Evolutionary conservation across 2,329 filamentous ascomycete genomes (phyloP).

Genomic region (Colletotrichum tropicale): DNA sequence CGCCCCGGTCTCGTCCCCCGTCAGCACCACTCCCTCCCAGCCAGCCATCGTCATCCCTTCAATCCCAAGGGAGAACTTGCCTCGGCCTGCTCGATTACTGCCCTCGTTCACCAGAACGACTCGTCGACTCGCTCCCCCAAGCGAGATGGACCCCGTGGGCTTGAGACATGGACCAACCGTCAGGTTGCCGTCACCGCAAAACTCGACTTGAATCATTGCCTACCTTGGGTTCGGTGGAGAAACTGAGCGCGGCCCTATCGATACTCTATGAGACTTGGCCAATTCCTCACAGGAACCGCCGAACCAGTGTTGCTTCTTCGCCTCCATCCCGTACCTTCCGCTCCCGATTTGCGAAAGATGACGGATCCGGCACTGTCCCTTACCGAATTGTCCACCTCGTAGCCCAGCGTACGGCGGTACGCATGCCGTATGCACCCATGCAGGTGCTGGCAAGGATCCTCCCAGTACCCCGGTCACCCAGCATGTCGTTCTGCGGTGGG

Average conservation of each 20-base stretch:
- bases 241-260: background rate
- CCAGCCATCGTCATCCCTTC: background rate
- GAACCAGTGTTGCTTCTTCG: background rate
- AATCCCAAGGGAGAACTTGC: background rate
- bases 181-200: background rate
- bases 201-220: background rate
- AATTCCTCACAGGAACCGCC: background rate
- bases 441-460: conserved; percentile 12
- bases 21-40: background rate
- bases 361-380: background rate
- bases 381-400: background rate
- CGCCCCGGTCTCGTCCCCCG: background rate
- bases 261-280: background rate
- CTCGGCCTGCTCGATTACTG: background rate
- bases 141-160: background rate
- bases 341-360: background rate
- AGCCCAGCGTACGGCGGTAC: background rate
- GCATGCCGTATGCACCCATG: background rate
- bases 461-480: conserved; percentile 13
- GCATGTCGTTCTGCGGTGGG: background rate
- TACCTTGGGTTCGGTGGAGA: background rate
- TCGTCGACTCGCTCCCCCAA: background rate
- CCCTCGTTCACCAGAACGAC: background rate
- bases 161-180: background rate
- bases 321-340: background rate